Evolutionary conservation across 2,329 filamentous ascomycete species (phyloP).

Genomic region (Achaetomium macrosporum): DNA sequence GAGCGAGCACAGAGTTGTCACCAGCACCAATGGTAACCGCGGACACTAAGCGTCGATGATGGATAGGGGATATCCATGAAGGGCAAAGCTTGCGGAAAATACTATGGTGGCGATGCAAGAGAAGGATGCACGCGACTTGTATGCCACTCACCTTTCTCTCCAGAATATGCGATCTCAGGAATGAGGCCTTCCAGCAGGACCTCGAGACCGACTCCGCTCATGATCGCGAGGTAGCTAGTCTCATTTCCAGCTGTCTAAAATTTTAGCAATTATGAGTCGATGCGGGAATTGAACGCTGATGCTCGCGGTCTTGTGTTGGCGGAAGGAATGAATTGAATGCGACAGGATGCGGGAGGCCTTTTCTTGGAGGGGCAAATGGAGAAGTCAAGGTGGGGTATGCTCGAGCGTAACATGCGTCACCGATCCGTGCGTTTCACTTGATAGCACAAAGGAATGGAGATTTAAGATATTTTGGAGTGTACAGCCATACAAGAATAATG

Average conservation of each 20-base stretch:
- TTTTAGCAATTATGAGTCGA: conserved; percentile 16
- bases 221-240: conserved; percentile 29
- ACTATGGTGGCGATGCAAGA: neutral
- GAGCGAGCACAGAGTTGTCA: neutral
- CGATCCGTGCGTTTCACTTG: neutral
- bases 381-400: conserved; percentile 16
- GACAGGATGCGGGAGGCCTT: conserved; percentile 9
- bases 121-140: neutral
- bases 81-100: neutral
- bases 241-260: conserved; percentile 22
- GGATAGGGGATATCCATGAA: neutral
- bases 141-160: conserved; percentile 35
- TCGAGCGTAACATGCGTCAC: conserved; percentile 1
- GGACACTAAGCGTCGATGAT: neutral
- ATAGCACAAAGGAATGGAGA: neutral
- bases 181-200: conserved; percentile 41
- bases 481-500: too few relatives aligned
- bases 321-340: conserved; percentile 1
- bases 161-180: conserved; percentile 39
- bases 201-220: conserved; percentile 34
- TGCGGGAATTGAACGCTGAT: conserved; percentile 21
- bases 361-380: conserved; percentile 17
- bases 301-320: conserved; percentile 14
- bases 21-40: neutral
- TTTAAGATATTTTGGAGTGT: too few relatives aligned